phyloP scores from a whole-genome alignment of 176 grass and related monocot species.

The Eleusine coracana region DNA sequence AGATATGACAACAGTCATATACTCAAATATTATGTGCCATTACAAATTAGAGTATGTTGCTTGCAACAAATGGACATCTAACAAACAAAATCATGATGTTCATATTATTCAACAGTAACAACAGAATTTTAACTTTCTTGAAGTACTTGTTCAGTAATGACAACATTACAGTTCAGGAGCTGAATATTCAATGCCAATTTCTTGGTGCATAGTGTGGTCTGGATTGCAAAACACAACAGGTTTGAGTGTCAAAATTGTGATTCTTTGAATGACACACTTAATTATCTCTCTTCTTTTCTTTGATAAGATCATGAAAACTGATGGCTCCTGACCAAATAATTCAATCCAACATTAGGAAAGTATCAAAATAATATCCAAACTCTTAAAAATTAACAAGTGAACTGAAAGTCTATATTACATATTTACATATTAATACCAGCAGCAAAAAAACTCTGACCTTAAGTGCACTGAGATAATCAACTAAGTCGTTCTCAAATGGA shows the following conservation, averaged over 20 bases:
- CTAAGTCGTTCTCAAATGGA: constrained; percentile 83
- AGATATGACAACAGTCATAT: constrained; percentile 11
- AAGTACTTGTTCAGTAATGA: background rate
- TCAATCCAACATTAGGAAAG: background rate
- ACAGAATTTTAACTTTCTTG: background rate
- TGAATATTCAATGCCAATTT: background rate
- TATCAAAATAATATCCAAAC: background rate
- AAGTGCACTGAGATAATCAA: constrained; percentile 81
- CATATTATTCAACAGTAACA: constrained; percentile 24
- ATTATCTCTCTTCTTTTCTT: background rate
- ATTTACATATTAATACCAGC: constrained; percentile 27
- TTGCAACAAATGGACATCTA: background rate
- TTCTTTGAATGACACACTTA: background rate
- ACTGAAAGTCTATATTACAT: background rate
- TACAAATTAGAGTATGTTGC: constrained; percentile 7
- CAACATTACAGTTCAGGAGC: constrained; percentile 3
- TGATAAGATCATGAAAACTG: background rate
- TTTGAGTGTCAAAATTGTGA: background rate
- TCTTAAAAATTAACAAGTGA: background rate
- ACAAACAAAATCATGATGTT: background rate
- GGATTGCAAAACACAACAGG: background rate
- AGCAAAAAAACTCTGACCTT: constrained; percentile 64
- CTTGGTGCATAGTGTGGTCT: background rate
- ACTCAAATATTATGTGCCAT: background rate
- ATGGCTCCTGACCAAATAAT: background rate